Percentiles rank a stretch among this genome's conserved stretches.
phyloP scores from a whole-genome alignment of 345 rosid species.

The Lagerstroemia speciosa region DNA sequence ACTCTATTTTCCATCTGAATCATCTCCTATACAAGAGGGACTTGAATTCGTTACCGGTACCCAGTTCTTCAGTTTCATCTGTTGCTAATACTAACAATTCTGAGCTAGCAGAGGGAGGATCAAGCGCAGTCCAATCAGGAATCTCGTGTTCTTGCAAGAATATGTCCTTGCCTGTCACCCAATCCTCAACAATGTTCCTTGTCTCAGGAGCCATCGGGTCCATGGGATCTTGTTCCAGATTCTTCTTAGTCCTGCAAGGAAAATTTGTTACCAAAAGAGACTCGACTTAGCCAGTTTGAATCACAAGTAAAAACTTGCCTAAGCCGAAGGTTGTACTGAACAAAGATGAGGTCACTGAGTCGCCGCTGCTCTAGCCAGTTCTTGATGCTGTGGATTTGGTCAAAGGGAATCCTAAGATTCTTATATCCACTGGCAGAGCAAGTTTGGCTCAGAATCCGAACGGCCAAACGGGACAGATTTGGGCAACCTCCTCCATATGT shows the following conservation, averaged over 20 bases:
- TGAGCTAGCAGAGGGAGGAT: slow-evolving; percentile 29
- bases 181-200: slow-evolving; percentile 50
- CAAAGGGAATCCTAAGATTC: slow-evolving; percentile 27
- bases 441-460: slow-evolving; percentile 75
- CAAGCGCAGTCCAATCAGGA: slow-evolving; percentile 69
- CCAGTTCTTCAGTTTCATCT: slow-evolving; percentile 58
- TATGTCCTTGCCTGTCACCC: slow-evolving; percentile 52
- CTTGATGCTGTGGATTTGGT: slow-evolving; percentile 45
- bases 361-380: slow-evolving; percentile 71
- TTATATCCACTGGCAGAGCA: slow-evolving; percentile 46
- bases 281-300: neutral
- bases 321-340: slow-evolving; percentile 74
- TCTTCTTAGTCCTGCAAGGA: slow-evolving; percentile 14
- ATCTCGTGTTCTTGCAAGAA: slow-evolving; percentile 38
- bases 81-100: slow-evolving; percentile 27
- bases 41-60: slow-evolving; percentile 38
- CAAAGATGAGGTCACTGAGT: slow-evolving; percentile 59
- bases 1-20: too few species aligned
- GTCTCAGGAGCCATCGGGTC: slow-evolving; percentile 51
- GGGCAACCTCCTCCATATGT: slow-evolving; percentile 89
- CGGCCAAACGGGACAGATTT: slow-evolving; percentile 71
- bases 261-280: neutral
- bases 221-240: slow-evolving; percentile 23
- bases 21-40: neutral
- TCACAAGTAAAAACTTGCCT: slow-evolving; percentile 31